Base-by-base conservation (phyloP, 1,284 basidiomycete genomes). In the Phylloboletellus chloephorus region DNA sequence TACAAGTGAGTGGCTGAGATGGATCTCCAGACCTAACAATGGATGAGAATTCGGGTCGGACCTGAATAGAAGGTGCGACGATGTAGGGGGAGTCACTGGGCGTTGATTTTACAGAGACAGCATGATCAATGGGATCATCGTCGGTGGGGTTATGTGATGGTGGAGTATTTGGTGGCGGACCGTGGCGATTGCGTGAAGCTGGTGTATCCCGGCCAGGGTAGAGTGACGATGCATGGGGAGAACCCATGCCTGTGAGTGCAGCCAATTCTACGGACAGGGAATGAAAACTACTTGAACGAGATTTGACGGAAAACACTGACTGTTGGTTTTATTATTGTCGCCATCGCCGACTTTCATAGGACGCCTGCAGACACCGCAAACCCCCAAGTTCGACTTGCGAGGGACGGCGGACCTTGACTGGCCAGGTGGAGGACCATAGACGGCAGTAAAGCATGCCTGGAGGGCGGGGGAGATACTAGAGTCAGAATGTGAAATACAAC, bases 351-450 rank as follows among this genome's bases (percentile, higher is more conserved):
- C 76, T 55, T 90, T 90, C 89, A 98, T 98, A 7, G 92, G 91
- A 29, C 90, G 77, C 51, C 95, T 77, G 60, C 95, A 98, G 1
- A 98, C 91, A 30, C 95, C 95, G 56, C 95, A 98, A 13, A 98
- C 89, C 22, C 95, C 95, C 19, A 96, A 71, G 55, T 88, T 87
- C 19, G 81, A 75, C 58, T 85, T 84, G 58, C 82, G 70, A 31
- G 84, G 72, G 12, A 79, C 61, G 11, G 67, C 66, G 2, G 72
- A 67, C 41, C 68, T 71, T 3, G 67, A 67, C 45, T 78, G 73
- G n/a, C 65, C 73, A 5, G 88, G 86, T 2, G 84, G 80, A 1
- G 84, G 84, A 10, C 94, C 94, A 64, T 98, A 98, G 5, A 97
- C 94, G 10, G 91, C 88, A 7, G 82, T 88, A 61, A 96, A 97